Percentiles rank a stretch among this genome's conserved stretches.
Conservation (phyloP, 2,329 filamentous ascomycete genomes). For the Alternaria consortialis region DNA sequence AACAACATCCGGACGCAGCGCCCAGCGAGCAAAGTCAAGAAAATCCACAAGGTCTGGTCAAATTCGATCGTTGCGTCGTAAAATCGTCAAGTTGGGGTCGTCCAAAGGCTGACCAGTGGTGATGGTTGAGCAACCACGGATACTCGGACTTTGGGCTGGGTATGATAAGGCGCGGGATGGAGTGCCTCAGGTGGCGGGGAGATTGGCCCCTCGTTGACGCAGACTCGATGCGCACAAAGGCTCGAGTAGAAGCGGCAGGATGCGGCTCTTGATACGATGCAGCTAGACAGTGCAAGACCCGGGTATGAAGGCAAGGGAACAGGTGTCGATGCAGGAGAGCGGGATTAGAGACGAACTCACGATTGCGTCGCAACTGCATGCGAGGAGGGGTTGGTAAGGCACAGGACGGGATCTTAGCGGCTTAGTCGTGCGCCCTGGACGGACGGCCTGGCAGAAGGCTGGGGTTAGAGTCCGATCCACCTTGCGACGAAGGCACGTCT, state of each 20-base stretch:
- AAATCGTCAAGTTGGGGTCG: conserved; percentile 22
- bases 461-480: conserved; percentile 44
- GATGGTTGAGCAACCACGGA: conserved; percentile 36
- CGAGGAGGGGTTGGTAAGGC: conserved; percentile 39
- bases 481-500: conserved; percentile 23
- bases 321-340: conserved; percentile 31
- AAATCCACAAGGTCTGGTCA: conserved; percentile 9
- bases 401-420: conserved; percentile 36
- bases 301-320: conserved; percentile 28
- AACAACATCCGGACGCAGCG: conserved; percentile 47
- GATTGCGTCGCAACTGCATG: conserved; percentile 43
- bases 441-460: conserved; percentile 35
- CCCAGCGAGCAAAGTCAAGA: conserved; percentile 20
- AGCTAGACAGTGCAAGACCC: conserved; percentile 34
- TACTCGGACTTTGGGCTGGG: conserved; percentile 40
- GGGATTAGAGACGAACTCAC: conserved; percentile 37
- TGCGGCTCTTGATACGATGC: conserved; percentile 35
- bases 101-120: conserved; percentile 25
- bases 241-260: conserved; percentile 38
- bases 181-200: conserved; percentile 33
- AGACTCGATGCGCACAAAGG: conserved; percentile 39
- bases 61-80: conserved; percentile 25
- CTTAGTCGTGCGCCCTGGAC: conserved; percentile 38
- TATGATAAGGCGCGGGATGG: conserved; percentile 35
- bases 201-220: conserved; percentile 31